A percentile compares a stretch with the other conserved stretches of the same genome.
Evolutionary conservation across 352 stramenopile genomes (phyloP).

Genomic region (Globisporangium cylindrosporum): DNA sequence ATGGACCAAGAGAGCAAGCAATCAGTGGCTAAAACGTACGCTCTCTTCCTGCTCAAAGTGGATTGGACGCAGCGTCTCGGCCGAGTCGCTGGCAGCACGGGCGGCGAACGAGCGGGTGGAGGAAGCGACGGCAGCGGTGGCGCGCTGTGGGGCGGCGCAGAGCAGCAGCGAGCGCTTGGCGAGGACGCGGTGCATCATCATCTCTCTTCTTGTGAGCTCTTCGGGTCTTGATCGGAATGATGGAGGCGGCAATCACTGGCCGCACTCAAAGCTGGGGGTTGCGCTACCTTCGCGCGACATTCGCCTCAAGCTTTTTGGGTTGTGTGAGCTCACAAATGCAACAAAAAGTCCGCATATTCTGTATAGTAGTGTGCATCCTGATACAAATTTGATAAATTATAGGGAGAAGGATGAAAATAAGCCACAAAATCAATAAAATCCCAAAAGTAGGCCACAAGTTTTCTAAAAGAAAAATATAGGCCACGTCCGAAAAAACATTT

Average conservation of each 20-base stretch:
- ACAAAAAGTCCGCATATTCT: not conserved
- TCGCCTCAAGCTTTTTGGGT: not conserved
- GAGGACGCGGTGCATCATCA: conserved; percentile 24
- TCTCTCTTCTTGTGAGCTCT: conserved; percentile 4
- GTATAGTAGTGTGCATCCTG: not conserved
- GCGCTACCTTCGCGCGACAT: conserved; percentile 17
- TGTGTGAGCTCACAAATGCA: not conserved
- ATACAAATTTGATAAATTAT: no score
- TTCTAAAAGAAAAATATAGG: no score
- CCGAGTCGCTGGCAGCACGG: conserved; percentile 11
- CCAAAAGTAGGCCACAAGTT: no score
- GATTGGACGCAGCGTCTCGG: conserved; percentile 48
- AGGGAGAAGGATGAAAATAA: no score
- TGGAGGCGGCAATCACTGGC: conserved; percentile 16
- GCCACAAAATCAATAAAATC: no score
- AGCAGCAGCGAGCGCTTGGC: conserved; percentile 16
- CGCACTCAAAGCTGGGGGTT: not conserved
- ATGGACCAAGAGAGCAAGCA: not conserved
- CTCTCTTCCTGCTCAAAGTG: conserved; percentile 69
- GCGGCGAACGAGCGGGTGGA: conserved; percentile 26
- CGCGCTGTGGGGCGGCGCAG: conserved; percentile 10
- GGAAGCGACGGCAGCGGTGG: conserved; percentile 9
- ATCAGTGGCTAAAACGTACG: conserved; percentile 28
- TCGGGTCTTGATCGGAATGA: not conserved
- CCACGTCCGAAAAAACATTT: no score